Evolutionary conservation across 192 early-diverging fungal species (phyloP).

Genomic region (Coemansia javaensis): DNA sequence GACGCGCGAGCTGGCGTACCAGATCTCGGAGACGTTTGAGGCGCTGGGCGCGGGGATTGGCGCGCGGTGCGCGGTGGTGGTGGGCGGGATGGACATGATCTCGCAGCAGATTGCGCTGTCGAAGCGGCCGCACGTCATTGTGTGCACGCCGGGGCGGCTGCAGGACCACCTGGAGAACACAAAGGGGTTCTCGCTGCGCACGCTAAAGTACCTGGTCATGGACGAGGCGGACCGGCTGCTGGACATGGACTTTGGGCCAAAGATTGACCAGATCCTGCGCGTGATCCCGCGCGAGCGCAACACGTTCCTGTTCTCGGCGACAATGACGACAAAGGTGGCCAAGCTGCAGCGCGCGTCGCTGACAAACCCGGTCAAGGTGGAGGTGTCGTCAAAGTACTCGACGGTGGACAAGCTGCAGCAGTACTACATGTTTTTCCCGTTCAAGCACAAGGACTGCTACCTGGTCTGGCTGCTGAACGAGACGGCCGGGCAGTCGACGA

Average conservation of each 20-base stretch:
- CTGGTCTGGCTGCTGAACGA: conserved; percentile 92
- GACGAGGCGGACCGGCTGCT: conserved; percentile 90
- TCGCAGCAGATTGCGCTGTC: conserved; percentile 88
- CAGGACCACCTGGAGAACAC: conserved; percentile 98
- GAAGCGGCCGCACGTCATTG: conserved; percentile 90
- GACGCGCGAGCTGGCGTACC: conserved; percentile 92
- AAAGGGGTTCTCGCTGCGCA: conserved; percentile 90
- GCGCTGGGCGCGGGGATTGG: conserved; percentile 87
- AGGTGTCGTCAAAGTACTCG: conserved; percentile 95
- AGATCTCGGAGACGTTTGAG: conserved; percentile 91
- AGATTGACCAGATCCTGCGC: conserved; percentile 91
- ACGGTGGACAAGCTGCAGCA: conserved; percentile 91
- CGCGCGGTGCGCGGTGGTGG: conserved; percentile 84
- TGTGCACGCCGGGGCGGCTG: conserved; percentile 93
- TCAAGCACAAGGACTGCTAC: conserved; percentile 93
- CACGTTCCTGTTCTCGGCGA: conserved; percentile 94
- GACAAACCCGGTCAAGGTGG: conserved; percentile 86
- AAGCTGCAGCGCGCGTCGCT: conserved; percentile 92
- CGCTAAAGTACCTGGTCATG: conserved; percentile 90
- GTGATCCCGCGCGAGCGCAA: conserved; percentile 88
- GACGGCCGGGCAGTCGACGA: conserved; percentile 82
- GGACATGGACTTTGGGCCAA: conserved; percentile 95
- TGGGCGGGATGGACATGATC: conserved; percentile 98
- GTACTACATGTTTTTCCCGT: conserved; percentile 95
- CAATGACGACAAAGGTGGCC: conserved; percentile 97